Evolutionary conservation across 108 stramenopile species (phyloP), one percentile per base, ranked within the genome.

Genomic region (Cyclotella atomus): DNA sequence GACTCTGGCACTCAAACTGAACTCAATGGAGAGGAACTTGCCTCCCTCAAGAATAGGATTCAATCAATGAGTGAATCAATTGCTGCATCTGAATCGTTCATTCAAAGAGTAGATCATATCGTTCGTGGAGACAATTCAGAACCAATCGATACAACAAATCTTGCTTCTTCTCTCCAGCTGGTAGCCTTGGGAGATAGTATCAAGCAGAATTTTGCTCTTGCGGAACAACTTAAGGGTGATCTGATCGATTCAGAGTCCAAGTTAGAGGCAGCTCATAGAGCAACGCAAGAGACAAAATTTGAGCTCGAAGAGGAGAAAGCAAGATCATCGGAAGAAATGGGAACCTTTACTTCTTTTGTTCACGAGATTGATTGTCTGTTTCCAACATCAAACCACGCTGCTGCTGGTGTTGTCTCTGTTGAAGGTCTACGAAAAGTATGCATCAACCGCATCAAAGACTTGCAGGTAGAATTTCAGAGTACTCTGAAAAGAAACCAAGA

Each of bases 401-500:
- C n/a, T 49, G 4, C 47, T 49, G n/a, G 4, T 49, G 47, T 19
- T n/a, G 61, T 64, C 20, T 45, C 60, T 2, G 2, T 20, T 36
- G 62, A 73, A 32, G 43, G 0, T 29, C 71, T 41, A 63, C 49
- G 52, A 7, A 43, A 29, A 43, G 9, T 64, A 23, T 62, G 71
- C 35, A 36, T 77, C 21, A 62, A 54, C 50, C 46, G 62, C 9
- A 77, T 77, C 53, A 52, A 56, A 70, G 67, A 45, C 28, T 56
- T 70, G 60, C 49, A 64, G 67, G 12, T 36, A 47, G 27, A 45
- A 38, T 24, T 68, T 5, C 59, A 68, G 33, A 45, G 53, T 10
- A 59, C 49, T 45, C 38, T 35, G 61, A 53, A n/a, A 35, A 35
- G 38, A 50, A 55, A 41, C 47, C 32, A 59, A 32, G 2, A n/a